Evolutionary conservation across 23 red algal species (phyloP).

Genomic region (Cyanidiococcus yangmingshanensis): DNA sequence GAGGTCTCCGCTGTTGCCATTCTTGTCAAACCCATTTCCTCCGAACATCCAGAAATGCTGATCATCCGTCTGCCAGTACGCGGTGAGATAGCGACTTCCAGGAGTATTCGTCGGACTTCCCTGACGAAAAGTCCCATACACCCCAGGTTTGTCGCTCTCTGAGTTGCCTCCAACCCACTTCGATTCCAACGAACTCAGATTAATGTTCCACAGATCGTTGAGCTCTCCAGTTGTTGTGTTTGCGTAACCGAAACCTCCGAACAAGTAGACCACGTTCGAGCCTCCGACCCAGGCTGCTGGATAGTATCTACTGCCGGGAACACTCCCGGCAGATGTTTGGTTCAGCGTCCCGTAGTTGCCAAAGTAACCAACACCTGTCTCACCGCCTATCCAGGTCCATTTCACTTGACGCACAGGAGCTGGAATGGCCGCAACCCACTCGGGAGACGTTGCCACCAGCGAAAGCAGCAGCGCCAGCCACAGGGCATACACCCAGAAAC

Average conservation of each 20-base stretch:
- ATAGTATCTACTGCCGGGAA: background rate
- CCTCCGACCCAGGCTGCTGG: background rate
- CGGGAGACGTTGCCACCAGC: background rate
- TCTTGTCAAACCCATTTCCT: background rate
- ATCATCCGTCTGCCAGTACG: background rate
- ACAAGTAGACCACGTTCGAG: background rate
- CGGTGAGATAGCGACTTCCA: background rate
- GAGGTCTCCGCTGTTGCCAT: background rate
- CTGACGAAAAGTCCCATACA: background rate
- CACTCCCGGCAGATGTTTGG: background rate
- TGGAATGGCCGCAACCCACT: background rate
- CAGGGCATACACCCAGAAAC: background rate
- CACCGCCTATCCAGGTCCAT: constrained; percentile 7
- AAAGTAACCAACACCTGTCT: background rate
- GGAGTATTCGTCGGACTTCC: background rate
- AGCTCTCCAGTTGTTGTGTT: background rate
- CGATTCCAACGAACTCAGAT: constrained; percentile 3
- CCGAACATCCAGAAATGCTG: constrained; percentile 15
- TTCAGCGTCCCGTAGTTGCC: constrained; percentile 7
- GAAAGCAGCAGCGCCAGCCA: background rate
- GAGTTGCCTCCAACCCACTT: background rate
- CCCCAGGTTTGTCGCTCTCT: background rate
- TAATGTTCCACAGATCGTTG: constrained; percentile 10
- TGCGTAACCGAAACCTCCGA: background rate
- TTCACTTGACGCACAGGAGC: background rate